phyloP scores from a whole-genome alignment of 768 basidiomycete genomes.

The Collybiopsis confluens region DNA sequence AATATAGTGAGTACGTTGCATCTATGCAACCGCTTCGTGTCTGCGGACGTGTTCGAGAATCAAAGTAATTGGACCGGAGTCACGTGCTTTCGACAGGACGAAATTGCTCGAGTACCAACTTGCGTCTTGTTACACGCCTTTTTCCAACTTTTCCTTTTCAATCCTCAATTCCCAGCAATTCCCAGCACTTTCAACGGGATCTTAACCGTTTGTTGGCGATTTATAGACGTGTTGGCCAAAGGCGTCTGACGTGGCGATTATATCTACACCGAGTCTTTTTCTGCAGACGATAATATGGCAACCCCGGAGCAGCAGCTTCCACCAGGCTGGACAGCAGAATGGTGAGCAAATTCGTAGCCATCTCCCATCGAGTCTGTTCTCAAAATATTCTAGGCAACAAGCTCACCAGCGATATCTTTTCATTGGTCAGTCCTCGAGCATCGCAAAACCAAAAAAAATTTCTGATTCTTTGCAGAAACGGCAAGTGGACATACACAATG shows the following conservation, averaged over 20 bases:
- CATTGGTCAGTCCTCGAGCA: constrained; percentile 61
- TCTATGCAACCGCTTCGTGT: too few species aligned
- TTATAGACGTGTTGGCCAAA: constrained; percentile 7
- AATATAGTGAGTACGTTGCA: too few species aligned
- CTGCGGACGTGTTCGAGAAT: too few species aligned
- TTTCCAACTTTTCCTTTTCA: too few species aligned
- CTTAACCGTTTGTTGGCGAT: background rate
- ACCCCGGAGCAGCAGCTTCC: constrained; percentile 68
- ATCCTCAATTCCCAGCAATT: background rate
- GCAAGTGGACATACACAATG: constrained; percentile 83
- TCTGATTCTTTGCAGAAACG: constrained; percentile 54
- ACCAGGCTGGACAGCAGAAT: constrained; percentile 91
- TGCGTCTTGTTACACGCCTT: too few species aligned
- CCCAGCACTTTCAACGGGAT: background rate
- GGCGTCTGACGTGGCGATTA: constrained; percentile 8
- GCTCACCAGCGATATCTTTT: constrained; percentile 81
- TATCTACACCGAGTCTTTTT: constrained; percentile 7
- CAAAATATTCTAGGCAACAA: constrained; percentile 58
- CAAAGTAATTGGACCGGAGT: too few species aligned
- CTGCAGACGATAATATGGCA: constrained; percentile 32
- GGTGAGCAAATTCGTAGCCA: constrained; percentile 48
- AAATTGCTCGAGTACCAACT: too few species aligned
- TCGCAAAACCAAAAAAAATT: constrained; percentile 6
- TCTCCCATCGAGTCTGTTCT: background rate
- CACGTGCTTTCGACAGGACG: too few species aligned